Percentiles rank a stretch among this genome's conserved stretches.
phyloP scores from a whole-genome alignment of 108 stramenopile species.

The Nannochloropsis gaditana region DNA sequence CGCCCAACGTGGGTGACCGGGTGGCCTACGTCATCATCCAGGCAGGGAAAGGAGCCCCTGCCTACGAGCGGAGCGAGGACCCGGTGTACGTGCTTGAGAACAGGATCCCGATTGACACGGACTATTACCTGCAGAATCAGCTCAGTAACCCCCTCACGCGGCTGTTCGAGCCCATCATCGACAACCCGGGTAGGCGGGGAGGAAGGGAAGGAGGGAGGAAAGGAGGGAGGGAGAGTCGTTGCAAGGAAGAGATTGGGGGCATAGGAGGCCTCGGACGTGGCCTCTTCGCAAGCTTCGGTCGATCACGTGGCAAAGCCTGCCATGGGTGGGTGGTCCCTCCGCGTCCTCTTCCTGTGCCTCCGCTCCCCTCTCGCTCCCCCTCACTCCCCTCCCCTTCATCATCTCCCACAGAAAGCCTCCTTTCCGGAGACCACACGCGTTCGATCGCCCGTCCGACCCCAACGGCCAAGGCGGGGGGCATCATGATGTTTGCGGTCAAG shows the following conservation, averaged over 20 bases:
- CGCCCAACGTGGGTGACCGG: constrained; percentile 98
- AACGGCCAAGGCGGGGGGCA: constrained; percentile 81
- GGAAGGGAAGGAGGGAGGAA: background rate
- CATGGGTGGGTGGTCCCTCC: background rate
- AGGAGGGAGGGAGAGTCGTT: too few relatives aligned
- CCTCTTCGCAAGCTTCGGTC: too few relatives aligned
- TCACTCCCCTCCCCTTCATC: background rate
- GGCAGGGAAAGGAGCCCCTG: constrained; percentile 76
- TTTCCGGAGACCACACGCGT: constrained; percentile 94
- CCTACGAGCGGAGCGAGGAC: constrained; percentile 93
- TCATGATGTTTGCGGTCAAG: constrained; percentile 96
- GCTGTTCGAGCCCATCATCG: constrained; percentile 96
- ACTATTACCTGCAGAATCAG: constrained; percentile 90
- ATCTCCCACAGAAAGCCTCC: constrained; percentile 57
- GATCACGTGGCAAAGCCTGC: too few relatives aligned
- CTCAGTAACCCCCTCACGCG: constrained; percentile 89
- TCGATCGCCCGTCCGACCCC: constrained; percentile 92
- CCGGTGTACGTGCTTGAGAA: constrained; percentile 96
- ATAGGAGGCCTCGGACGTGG: too few relatives aligned
- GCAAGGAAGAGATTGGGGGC: too few relatives aligned
- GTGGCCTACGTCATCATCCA: constrained; percentile 99
- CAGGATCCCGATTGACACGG: constrained; percentile 90
- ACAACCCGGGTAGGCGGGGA: constrained; percentile 58
- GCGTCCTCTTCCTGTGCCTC: background rate
- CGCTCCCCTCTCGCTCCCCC: background rate